phyloP scores from a whole-genome alignment of 495 filamentous ascomycete genomes.

The Clohesyomyces aquaticus region DNA sequence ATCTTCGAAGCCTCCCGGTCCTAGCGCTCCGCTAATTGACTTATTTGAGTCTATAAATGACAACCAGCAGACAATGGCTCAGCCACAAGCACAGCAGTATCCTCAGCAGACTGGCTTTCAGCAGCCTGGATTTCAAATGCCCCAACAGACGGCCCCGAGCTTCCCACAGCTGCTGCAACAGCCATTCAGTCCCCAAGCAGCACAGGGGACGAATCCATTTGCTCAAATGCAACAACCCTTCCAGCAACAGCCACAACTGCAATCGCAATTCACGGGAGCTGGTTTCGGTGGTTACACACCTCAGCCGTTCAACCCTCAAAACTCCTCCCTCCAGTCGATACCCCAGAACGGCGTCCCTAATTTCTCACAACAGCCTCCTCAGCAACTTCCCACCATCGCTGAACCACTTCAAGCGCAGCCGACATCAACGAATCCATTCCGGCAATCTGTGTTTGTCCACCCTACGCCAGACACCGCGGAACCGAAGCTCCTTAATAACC shows the following conservation, averaged over 20 bases:
- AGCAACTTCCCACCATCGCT: constrained; percentile 28
- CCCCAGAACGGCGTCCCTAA: constrained; percentile 65
- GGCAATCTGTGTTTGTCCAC: constrained; percentile 42
- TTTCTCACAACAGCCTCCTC: constrained; percentile 53
- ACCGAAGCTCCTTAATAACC: constrained; percentile 35
- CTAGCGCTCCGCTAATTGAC: constrained; percentile 68
- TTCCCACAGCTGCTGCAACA: constrained; percentile 57
- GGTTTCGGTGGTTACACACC: constrained; percentile 83
- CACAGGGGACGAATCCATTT: constrained; percentile 57
- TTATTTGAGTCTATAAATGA: constrained; percentile 98
- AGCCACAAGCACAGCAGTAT: constrained; percentile 48
- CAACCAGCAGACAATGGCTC: constrained; percentile 77
- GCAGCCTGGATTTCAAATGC: constrained; percentile 41
- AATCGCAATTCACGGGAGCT: constrained; percentile 70
- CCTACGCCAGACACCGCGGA: constrained; percentile 8
- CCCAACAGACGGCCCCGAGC: constrained; percentile 51
- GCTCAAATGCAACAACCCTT: constrained; percentile 54
- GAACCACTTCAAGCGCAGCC: constrained; percentile 41
- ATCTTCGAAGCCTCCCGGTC: constrained; percentile 33
- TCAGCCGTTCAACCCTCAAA: constrained; percentile 45
- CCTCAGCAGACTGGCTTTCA: constrained; percentile 53
- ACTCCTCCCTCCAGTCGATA: constrained; percentile 57
- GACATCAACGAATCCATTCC: constrained; percentile 47
- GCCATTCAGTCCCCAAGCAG: constrained; percentile 38
- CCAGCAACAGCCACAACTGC: constrained; percentile 55